Evolutionary conservation across 1,284 basidiomycete species (phyloP), one percentile per base, ranked within the genome.

Genomic region (Anthracocystis setariae): DNA sequence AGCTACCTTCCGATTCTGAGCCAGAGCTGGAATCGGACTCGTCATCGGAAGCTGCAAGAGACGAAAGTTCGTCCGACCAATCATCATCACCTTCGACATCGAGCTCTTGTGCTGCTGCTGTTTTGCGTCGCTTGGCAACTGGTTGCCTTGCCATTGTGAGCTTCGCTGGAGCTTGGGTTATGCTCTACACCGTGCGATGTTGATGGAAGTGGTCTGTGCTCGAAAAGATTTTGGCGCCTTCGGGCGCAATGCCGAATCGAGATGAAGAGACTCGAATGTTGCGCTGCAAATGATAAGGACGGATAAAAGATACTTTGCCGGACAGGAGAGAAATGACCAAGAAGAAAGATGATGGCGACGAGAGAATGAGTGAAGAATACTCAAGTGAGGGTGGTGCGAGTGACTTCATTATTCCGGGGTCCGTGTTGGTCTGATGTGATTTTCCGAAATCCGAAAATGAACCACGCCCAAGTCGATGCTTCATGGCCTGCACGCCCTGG

Each of bases 21-120:
- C 27, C 43, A 3, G 62, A 65, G 12, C 23, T 39, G 3, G 60
- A 62, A n/a, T 39, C 49, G 4, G 39, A 40, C 25, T 66, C 57
- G 20, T 56, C 60, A 35, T 69, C 66, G 8, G 57, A 52, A 25
- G 53, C 68, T n/a, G 53, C 49, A 9, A 66, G 62, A 2, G 68
- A 71, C 13, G 68, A 71, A 15, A 71, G 50, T 44, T 71, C 68
- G 58, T 66, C 62, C 38, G 49, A 54, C 68, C 68, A 71, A 39
- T 71, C 68, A 13, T 71, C 51, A 33, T 66, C 62, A 8, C 68
- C 68, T 44, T 65, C 62, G 1, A 59, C 68, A 17, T 71, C 68
- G 15, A 71, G 52, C 1, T 58, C 47, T 25, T 60, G 56, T 4
- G 43, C n/a, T 0, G 43, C n/a, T 0, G 50, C n/a, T 4, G 63